phyloP scores from a whole-genome alignment of 306 rosid species.

The Crataegus laevigata region DNA sequence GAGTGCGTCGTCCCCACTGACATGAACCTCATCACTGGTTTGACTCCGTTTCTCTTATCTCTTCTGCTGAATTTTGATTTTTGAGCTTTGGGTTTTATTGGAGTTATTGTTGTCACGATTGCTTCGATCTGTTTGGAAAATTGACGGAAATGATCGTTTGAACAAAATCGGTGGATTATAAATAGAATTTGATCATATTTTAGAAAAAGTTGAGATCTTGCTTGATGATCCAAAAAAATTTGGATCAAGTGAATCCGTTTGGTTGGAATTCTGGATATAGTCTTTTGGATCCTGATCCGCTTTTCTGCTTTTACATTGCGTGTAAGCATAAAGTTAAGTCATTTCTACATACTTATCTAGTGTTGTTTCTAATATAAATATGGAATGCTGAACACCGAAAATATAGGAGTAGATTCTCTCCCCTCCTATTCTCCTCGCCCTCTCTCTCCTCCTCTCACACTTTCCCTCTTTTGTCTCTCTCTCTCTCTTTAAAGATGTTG shows the following conservation, averaged over 20 bases:
- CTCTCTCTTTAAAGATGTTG: too few species aligned
- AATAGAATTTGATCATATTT: background rate
- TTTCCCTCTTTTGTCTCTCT: too few species aligned
- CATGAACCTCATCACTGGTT: slow-evolving; percentile 87
- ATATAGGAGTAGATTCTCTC: too few species aligned
- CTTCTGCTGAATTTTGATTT: background rate
- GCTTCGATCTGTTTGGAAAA: background rate
- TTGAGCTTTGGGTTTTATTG: background rate
- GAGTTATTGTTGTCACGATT: background rate
- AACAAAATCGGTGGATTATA: background rate
- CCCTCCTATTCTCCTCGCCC: too few species aligned
- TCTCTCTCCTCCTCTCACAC: too few species aligned
- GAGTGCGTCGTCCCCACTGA: slow-evolving; percentile 91
- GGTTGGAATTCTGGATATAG: background rate
- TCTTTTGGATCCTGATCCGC: background rate
- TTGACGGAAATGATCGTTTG: background rate
- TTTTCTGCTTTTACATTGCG: background rate
- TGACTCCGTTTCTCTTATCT: background rate
- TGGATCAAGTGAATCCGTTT: background rate
- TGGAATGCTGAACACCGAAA: background rate
- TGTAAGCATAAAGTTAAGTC: background rate
- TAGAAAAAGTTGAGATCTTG: background rate
- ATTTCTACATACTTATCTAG: background rate
- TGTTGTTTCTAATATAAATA: background rate
- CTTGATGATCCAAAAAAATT: background rate